A percentile compares a stretch with the other conserved stretches of the same genome.
Evolutionary conservation across 1,284 basidiomycete genomes (phyloP).

Genomic region (Tilletia horrida): DNA sequence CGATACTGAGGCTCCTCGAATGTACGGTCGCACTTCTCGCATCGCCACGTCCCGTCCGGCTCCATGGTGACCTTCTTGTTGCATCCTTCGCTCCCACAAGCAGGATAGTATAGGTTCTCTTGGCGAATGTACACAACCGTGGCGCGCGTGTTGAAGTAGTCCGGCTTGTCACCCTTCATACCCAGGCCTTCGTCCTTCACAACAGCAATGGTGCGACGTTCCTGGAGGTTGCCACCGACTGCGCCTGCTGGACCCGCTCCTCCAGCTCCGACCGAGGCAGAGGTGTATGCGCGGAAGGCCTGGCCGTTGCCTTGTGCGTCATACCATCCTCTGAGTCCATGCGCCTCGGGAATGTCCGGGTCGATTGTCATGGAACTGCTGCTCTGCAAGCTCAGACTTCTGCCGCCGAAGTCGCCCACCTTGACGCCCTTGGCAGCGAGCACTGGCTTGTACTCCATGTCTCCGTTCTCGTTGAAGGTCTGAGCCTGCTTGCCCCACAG

Average conservation of each 20-base stretch:
- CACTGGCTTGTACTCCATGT: conserved; percentile 49
- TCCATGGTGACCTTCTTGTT: conserved; percentile 84
- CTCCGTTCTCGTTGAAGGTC: conserved; percentile 60
- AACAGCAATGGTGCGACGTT: conserved; percentile 68
- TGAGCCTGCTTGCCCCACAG: conserved; percentile 97
- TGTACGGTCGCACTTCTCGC: conserved; percentile 85
- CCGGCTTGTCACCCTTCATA: conserved; percentile 68
- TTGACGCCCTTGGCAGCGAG: conserved; percentile 88
- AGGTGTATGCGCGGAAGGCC: conserved; percentile 57
- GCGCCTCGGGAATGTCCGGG: conserved; percentile 83
- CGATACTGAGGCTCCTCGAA: conserved; percentile 74
- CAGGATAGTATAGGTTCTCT: conserved; percentile 84
- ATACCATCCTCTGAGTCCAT: conserved; percentile 84
- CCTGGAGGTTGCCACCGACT: conserved; percentile 32
- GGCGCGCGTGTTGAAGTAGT: conserved; percentile 76
- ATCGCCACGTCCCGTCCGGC: conserved; percentile 70
- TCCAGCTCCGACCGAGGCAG: conserved; percentile 57
- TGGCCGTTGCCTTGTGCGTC: conserved; percentile 44
- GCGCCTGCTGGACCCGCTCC: conserved; percentile 43
- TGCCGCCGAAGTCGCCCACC: conserved; percentile 89
- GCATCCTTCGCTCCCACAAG: conserved; percentile 76
- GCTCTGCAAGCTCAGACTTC: conserved; percentile 70
- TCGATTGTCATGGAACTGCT: conserved; percentile 61
- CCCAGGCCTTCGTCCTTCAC: conserved; percentile 78
- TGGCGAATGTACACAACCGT: conserved; percentile 85